Base-by-base conservation (phyloP, 371 early-diverging fungal species). In the Caulochytrium protostelioides region DNA sequence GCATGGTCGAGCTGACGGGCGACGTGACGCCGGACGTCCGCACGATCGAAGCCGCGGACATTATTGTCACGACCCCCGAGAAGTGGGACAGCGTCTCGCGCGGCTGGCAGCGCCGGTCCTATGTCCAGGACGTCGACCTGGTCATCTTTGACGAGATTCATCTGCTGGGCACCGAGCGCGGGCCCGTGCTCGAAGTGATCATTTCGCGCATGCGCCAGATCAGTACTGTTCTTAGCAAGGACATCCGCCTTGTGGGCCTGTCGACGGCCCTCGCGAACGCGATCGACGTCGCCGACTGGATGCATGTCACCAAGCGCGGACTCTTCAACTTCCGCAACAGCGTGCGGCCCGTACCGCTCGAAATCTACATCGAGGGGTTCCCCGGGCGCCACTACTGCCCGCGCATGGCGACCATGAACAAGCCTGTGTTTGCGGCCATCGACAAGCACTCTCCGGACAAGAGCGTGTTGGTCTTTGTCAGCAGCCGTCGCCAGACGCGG, bases 71-170 rank as follows among this genome's bases (percentile, higher is more conserved):
- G 0, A 99, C 77, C 1, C 90, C 89, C 1, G 98, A 98, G 48
- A 97, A 97, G 47, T 98, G 95, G 87, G 97, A 98, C 57, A 86
- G 90, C 38, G 75, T 91, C 47, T 84, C 82, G 52, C 79, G 87
- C 37, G 70, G 72, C 25, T 87, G 83, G 97, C 70, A 87, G 45
- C 71, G 60, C 17, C 64, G 85, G 37, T 67, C 60, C 15, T 89
- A 84, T 55, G 85, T 89, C 3, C 71, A 69, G 24, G 44, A 66
- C 30, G 78, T 91, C 36, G 70, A 79, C 9, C 63, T 79, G 28
- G 79, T 99, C 4, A 83, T 99, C 23, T 82, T 97, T 44, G 99
- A 98, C 59, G 98, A 98, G 63, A 94, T 99, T 35, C 99, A 99
- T 55, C 55, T 98, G 38, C 64, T 99, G 16, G 91, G 92, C 13